These are phyloP conservation scores for Bullera alba DNA, from an alignment of 768 basidiomycete species.

Conservation along the genomic window DNA sequence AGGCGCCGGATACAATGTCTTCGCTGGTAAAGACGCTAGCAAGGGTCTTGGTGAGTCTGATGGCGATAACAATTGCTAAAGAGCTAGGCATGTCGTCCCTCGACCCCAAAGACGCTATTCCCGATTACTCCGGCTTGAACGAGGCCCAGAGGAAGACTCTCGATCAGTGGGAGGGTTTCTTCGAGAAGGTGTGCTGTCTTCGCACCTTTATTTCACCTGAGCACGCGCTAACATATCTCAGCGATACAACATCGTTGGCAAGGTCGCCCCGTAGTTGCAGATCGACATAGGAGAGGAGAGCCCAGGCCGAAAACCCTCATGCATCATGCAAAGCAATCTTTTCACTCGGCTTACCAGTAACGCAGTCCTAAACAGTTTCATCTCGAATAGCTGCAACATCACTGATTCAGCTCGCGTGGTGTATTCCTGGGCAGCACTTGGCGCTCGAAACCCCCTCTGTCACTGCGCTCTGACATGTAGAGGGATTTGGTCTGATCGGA, in stretches of 20 bases:
- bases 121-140: constrained; percentile 72
- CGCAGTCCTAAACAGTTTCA: too few relatives aligned
- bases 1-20: constrained; percentile 57
- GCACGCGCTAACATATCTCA: constrained; percentile 50
- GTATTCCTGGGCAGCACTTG: too few relatives aligned
- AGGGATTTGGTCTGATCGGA: too few relatives aligned
- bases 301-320: too few relatives aligned
- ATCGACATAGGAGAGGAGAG: too few relatives aligned
- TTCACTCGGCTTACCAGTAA: too few relatives aligned
- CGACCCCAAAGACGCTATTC: constrained; percentile 72
- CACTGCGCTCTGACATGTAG: too few relatives aligned
- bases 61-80: neutral
- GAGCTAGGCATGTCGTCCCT: constrained; percentile 66
- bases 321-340: too few relatives aligned
- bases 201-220: neutral
- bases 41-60: constrained; percentile 58
- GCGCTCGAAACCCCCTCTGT: too few relatives aligned
- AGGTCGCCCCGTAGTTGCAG: constrained; percentile 51
- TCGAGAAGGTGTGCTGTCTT: constrained; percentile 57
- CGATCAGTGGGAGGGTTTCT: constrained; percentile 84
- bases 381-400: too few relatives aligned
- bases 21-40: constrained; percentile 91
- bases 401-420: too few relatives aligned
- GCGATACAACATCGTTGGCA: constrained; percentile 81
- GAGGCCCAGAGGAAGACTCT: constrained; percentile 70